phyloP scores from a whole-genome alignment of 306 rosid genomes.

The Sphenostylis stenocarpa region DNA sequence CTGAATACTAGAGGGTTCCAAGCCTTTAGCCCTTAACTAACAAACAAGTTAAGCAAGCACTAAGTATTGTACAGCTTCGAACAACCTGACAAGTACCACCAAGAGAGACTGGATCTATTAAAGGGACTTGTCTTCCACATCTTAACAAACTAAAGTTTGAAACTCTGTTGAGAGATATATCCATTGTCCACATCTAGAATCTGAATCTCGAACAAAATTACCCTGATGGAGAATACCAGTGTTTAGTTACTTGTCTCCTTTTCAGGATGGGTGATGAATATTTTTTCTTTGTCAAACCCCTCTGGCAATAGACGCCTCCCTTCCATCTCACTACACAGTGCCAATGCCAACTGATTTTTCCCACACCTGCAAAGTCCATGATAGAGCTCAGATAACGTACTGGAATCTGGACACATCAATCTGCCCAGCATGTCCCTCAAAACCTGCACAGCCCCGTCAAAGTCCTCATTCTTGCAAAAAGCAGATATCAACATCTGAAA shows the following conservation, averaged over 20 bases:
- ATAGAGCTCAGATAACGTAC: slow-evolving; percentile 50
- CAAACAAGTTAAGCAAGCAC: slow-evolving; percentile 13
- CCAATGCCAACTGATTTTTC: slow-evolving; percentile 42
- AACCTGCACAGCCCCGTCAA: slow-evolving; percentile 68
- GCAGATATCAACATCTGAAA: slow-evolving; percentile 53
- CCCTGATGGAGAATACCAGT: not conserved
- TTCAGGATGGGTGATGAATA: slow-evolving; percentile 2
- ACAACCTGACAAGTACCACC: not conserved
- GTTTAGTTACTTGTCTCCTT: slow-evolving; percentile 33
- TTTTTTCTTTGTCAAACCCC: slow-evolving; percentile 46
- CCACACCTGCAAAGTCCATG: slow-evolving; percentile 56
- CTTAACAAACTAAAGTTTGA: not conserved
- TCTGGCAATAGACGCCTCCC: slow-evolving; percentile 41
- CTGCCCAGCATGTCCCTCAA: slow-evolving; percentile 70
- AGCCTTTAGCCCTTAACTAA: not conserved
- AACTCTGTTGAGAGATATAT: not conserved
- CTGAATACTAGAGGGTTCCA: not conserved
- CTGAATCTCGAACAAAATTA: not conserved
- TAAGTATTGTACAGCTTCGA: slow-evolving; percentile 6
- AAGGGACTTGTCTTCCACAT: not conserved
- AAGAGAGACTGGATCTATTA: not conserved
- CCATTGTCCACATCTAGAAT: not conserved
- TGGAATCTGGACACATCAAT: slow-evolving; percentile 49
- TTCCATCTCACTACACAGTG: slow-evolving; percentile 49
- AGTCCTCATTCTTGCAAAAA: slow-evolving; percentile 66